A percentile compares a stretch with the other conserved stretches of the same genome.
Conservation (phyloP, 1,284 basidiomycete species). For the Cystobasidium sp. region DNA sequence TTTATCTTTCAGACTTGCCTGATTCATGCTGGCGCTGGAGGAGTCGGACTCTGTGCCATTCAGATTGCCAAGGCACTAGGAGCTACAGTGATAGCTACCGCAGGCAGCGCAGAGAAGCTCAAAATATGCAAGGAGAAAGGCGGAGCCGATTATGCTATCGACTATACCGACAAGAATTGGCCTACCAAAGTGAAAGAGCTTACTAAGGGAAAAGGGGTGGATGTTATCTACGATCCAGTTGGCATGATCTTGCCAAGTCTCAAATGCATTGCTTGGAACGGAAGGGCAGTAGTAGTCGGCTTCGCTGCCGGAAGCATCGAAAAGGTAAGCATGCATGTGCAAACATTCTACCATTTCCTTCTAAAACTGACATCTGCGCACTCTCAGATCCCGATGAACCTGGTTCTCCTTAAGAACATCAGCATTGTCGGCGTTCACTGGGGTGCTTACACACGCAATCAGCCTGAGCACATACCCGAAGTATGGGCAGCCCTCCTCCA, state of each 20-base stretch:
- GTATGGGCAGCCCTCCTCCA: constrained; percentile 78
- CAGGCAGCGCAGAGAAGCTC: constrained; percentile 58
- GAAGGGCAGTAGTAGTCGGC: constrained; percentile 85
- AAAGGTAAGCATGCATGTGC: constrained; percentile 63
- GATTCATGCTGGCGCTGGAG: constrained; percentile 62
- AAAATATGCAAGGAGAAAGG: constrained; percentile 57
- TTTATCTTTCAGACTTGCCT: constrained; percentile 70
- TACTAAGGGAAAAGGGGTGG: constrained; percentile 79
- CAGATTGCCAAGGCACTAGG: constrained; percentile 75
- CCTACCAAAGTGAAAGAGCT: constrained; percentile 64
- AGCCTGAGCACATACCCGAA: constrained; percentile 67
- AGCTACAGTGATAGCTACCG: constrained; percentile 60
- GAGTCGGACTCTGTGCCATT: constrained; percentile 87
- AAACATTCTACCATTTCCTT: background rate
- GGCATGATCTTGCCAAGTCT: constrained; percentile 57
- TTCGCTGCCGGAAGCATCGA: constrained; percentile 82
- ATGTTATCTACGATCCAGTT: constrained; percentile 47
- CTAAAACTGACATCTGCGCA: background rate
- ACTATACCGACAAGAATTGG: constrained; percentile 58
- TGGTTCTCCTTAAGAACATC: constrained; percentile 85
- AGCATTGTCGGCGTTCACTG: constrained; percentile 80
- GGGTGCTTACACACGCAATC: constrained; percentile 65
- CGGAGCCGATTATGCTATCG: constrained; percentile 58
- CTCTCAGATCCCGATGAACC: constrained; percentile 76
- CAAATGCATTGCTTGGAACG: constrained; percentile 94